phyloP scores from a whole-genome alignment of 345 rosid genomes.

The Camelina hispida region DNA sequence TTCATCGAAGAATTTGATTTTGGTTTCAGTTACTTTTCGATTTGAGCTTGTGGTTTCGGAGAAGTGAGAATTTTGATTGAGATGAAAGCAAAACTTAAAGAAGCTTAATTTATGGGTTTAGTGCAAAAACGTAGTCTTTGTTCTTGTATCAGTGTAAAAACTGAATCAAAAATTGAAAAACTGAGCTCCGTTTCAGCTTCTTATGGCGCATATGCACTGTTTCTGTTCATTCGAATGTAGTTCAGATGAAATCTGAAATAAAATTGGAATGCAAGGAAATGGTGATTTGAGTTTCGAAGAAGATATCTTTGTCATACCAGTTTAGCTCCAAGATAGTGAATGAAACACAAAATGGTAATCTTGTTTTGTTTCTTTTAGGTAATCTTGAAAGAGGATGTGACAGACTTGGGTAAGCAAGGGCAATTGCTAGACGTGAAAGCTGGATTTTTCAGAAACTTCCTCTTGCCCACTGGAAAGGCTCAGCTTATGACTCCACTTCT shows the following conservation, averaged over 20 bases:
- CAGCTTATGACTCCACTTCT: conserved; percentile 78
- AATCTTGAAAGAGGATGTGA: conserved; percentile 86
- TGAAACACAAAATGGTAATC: conserved; percentile 8
- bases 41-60: neutral
- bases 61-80: neutral
- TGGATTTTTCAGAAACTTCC: conserved; percentile 89
- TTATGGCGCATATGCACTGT: neutral
- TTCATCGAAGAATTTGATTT: conserved; percentile 6
- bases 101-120: conserved; percentile 2
- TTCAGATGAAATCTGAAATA: neutral
- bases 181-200: neutral
- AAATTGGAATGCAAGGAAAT: too few relatives aligned
- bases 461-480: conserved; percentile 81
- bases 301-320: neutral
- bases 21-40: neutral
- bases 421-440: conserved; percentile 81
- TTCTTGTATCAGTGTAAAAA: neutral
- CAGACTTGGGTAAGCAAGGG: conserved; percentile 74
- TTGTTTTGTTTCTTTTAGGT: conserved; percentile 52
- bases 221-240: neutral
- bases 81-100: conserved; percentile 10
- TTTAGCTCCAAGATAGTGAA: too few relatives aligned
- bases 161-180: too few relatives aligned
- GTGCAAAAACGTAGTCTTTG: neutral
- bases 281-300: neutral